Percentiles rank a stretch among this genome's conserved stretches.
Conservation (phyloP, 2,329 filamentous ascomycete species). For the Elsinoe fawcettii region DNA sequence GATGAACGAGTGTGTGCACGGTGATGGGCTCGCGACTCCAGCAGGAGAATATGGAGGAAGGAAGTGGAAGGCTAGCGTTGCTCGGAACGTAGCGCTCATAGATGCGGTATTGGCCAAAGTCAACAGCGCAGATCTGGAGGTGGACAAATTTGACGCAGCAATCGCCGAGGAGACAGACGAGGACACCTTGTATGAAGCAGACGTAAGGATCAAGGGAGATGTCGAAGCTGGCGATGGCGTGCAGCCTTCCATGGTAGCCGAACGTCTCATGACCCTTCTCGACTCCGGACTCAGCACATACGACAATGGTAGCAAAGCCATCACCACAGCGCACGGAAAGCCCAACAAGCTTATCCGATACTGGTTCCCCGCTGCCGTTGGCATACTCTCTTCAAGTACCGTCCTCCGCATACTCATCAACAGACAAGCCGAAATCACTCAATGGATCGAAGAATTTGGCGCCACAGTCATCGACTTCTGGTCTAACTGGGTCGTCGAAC, state of each 20-base stretch:
- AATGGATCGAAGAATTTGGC: slow-evolving; percentile 74
- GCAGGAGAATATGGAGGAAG: slow-evolving; percentile 27
- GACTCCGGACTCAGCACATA: slow-evolving; percentile 62
- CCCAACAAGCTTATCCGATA: slow-evolving; percentile 72
- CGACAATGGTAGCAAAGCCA: slow-evolving; percentile 44
- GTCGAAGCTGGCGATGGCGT: slow-evolving; percentile 26
- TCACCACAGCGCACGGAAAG: slow-evolving; percentile 61
- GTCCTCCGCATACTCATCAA: slow-evolving; percentile 71
- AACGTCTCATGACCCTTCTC: slow-evolving; percentile 62
- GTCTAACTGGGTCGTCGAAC: slow-evolving; percentile 92
- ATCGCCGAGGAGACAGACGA: slow-evolving; percentile 50
- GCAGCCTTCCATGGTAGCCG: slow-evolving; percentile 51
- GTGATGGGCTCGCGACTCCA: slow-evolving; percentile 26
- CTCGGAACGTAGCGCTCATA: slow-evolving; percentile 75
- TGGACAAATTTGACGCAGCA: slow-evolving; percentile 48
- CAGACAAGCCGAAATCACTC: slow-evolving; percentile 64
- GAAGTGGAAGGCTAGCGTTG: slow-evolving; percentile 66
- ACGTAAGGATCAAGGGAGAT: slow-evolving; percentile 31
- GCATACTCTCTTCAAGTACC: slow-evolving; percentile 77
- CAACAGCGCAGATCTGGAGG: slow-evolving; percentile 49
- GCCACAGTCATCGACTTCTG: slow-evolving; percentile 80
- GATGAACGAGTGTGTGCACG: slow-evolving; percentile 42
- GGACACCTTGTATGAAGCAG: slow-evolving; percentile 38
- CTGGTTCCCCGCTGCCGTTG: slow-evolving; percentile 69
- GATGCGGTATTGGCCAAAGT: slow-evolving; percentile 73